Evolutionary conservation across 345 rosid genomes (phyloP).

Genomic region (Brassica incana): DNA sequence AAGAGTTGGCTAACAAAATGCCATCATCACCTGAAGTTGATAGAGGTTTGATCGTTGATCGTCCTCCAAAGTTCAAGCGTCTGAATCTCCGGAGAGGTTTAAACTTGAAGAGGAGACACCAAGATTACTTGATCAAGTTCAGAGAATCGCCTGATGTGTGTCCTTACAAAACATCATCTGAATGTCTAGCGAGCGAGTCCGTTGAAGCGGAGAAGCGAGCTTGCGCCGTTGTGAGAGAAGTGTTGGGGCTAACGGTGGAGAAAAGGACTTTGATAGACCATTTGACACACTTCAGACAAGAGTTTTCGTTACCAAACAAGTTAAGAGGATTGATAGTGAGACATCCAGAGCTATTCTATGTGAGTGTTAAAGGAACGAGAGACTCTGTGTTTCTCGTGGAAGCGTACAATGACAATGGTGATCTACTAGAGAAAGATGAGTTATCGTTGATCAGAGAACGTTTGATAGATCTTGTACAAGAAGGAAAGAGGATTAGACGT

Average conservation of each 20-base stretch:
- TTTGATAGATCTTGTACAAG: constrained; percentile 59
- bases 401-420: constrained; percentile 66
- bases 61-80: constrained; percentile 81
- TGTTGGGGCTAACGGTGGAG: constrained; percentile 69
- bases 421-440: constrained; percentile 62
- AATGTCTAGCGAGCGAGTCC: constrained; percentile 54
- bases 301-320: constrained; percentile 69
- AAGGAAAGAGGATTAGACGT: constrained; percentile 70
- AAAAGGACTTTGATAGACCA: constrained; percentile 80
- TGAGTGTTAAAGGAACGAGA: constrained; percentile 76
- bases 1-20: constrained; percentile 53
- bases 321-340: constrained; percentile 70
- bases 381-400: constrained; percentile 76
- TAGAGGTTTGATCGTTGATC: constrained; percentile 64
- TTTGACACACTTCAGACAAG: constrained; percentile 86
- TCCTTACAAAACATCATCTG: constrained; percentile 56
- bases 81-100: constrained; percentile 78
- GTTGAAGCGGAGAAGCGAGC: constrained; percentile 84
- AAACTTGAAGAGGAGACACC: constrained; percentile 67
- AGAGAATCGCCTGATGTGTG: constrained; percentile 64
- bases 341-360: constrained; percentile 85
- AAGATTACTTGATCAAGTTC: constrained; percentile 61
- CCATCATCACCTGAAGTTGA: constrained; percentile 39
- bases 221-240: constrained; percentile 68
- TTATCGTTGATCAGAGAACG: constrained; percentile 49